phyloP scores from a whole-genome alignment of 305 asterid genomes.

The Salvia sclarea region DNA sequence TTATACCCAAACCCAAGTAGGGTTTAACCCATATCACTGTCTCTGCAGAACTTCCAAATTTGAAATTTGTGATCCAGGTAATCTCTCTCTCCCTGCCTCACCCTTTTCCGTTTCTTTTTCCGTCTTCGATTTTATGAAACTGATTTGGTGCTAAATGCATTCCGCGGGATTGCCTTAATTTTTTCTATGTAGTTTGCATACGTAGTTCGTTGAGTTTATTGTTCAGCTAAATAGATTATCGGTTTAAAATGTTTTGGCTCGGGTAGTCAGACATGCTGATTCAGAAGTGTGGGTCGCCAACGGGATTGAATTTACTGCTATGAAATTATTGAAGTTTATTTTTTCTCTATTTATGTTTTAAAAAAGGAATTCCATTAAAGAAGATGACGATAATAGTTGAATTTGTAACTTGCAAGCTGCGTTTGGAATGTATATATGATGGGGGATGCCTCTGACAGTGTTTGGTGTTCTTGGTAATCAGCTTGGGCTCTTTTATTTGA shows the following conservation, averaged over 20 bases:
- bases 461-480: neutral
- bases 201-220: too few species aligned
- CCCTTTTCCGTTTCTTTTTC: too few species aligned
- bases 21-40: too few species aligned
- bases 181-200: too few species aligned
- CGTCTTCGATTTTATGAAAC: neutral
- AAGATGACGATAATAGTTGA: neutral
- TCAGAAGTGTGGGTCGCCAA: neutral
- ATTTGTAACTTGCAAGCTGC: neutral
- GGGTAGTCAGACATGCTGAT: neutral
- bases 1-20: too few species aligned
- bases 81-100: too few species aligned
- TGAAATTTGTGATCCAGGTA: slow-evolving; percentile 1
- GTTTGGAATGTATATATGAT: neutral
- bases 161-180: neutral
- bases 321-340: neutral
- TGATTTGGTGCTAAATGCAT: neutral
- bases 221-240: neutral
- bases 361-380: neutral
- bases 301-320: too few species aligned
- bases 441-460: neutral
- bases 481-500: neutral
- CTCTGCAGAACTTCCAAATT: too few species aligned
- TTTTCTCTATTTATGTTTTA: neutral
- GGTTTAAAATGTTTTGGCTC: neutral